Evolutionary conservation across 2,329 filamentous ascomycete genomes (phyloP).

Genomic region (Thermothelomyces thermophilus): DNA sequence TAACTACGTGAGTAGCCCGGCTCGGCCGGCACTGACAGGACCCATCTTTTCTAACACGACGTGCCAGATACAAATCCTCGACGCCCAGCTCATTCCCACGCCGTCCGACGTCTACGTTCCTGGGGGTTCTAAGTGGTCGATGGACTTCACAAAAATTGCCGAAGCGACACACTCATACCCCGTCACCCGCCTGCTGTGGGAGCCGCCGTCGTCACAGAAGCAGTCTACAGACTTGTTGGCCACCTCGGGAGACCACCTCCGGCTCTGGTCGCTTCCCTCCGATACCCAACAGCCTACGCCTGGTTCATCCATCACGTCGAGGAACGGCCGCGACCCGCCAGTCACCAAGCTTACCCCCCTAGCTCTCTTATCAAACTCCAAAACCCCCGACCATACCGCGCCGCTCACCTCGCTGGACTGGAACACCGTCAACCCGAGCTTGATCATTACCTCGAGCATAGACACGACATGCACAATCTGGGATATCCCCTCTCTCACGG

Average conservation of each 20-base stretch:
- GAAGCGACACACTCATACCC: constrained; percentile 98
- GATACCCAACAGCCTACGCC: constrained; percentile 48
- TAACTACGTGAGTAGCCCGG: constrained; percentile 67
- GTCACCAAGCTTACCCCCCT: constrained; percentile 82
- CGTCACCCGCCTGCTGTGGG: constrained; percentile 91
- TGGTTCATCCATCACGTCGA: constrained; percentile 62
- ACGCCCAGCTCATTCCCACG: constrained; percentile 71
- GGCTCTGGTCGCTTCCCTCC: constrained; percentile 84
- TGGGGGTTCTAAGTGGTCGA: constrained; percentile 63
- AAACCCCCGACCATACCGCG: constrained; percentile 95
- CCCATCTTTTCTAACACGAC: constrained; percentile 6
- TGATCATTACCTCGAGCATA: constrained; percentile 98
- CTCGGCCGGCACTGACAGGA: no score
- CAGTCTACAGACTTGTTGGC: constrained; percentile 91
- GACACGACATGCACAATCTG: constrained; percentile 99
- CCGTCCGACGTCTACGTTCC: constrained; percentile 62
- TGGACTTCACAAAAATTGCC: constrained; percentile 89
- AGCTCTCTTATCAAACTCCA: constrained; percentile 91
- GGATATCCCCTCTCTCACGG: constrained; percentile 96
- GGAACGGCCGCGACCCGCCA: constrained; percentile 49
- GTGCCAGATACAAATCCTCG: constrained; percentile 86
- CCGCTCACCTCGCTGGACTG: constrained; percentile 94
- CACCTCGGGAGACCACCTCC: constrained; percentile 88
- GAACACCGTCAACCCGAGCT: constrained; percentile 93
- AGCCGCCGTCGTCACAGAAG: constrained; percentile 90